Evolutionary conservation across 345 rosid species (phyloP).

Genomic region (Acer campestre): DNA sequence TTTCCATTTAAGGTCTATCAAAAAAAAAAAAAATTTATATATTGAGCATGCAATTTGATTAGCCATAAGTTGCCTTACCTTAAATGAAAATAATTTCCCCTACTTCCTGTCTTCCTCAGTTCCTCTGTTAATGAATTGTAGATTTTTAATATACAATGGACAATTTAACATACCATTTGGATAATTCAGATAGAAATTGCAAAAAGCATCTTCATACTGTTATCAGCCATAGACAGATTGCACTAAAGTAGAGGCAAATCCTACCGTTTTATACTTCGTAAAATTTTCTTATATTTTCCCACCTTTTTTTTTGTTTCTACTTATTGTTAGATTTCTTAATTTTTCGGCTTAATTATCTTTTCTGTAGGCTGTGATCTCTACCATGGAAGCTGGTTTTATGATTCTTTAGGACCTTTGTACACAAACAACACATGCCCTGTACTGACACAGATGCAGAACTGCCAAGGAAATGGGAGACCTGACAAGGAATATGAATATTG

Average conservation of each 20-base stretch:
- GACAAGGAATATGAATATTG: constrained; percentile 91
- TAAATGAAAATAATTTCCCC: background rate
- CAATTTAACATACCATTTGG: background rate
- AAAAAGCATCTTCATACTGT: constrained; percentile 2
- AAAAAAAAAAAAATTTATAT: too few species aligned
- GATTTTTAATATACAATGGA: background rate
- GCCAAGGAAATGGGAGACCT: constrained; percentile 98
- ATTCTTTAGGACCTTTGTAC: constrained; percentile 74
- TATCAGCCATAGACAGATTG: background rate
- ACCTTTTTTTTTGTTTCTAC: background rate
- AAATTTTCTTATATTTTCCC: background rate
- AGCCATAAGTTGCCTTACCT: background rate
- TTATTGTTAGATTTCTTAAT: constrained; percentile 10
- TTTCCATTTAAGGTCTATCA: too few species aligned
- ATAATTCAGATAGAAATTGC: background rate
- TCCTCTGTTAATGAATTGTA: background rate
- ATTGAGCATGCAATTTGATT: constrained; percentile 2
- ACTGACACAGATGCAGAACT: constrained; percentile 95
- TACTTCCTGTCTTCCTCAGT: background rate
- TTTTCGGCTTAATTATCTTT: constrained; percentile 18
- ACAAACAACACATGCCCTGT: constrained; percentile 93
- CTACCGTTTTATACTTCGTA: background rate
- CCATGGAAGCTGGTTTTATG: constrained; percentile 87
- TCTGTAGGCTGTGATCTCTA: constrained; percentile 80
- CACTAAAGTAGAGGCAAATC: background rate